phyloP scores from a whole-genome alignment of 192 early-diverging fungal genomes.

The Podila epigama region DNA sequence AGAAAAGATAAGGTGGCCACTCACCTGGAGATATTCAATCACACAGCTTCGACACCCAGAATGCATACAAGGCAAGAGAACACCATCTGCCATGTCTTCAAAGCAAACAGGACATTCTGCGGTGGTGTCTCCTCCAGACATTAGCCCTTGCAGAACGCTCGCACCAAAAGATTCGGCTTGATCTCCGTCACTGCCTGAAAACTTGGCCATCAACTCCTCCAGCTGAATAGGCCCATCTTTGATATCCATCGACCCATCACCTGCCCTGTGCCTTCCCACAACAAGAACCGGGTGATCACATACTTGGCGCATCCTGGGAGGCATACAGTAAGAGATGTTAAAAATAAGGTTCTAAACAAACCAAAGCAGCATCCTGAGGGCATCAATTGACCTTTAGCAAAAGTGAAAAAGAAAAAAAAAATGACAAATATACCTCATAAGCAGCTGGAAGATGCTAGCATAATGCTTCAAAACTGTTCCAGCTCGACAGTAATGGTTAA shows the following conservation, averaged over 20 bases:
- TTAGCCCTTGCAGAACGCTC: constrained; percentile 50
- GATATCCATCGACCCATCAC: constrained; percentile 8
- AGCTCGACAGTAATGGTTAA: constrained; percentile 60
- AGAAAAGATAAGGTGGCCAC: not conserved
- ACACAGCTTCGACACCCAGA: constrained; percentile 60
- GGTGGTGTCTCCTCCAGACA: constrained; percentile 25
- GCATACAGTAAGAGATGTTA: not conserved
- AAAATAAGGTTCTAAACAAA: not conserved
- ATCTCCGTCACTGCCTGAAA: constrained; percentile 15
- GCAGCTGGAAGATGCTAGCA: constrained; percentile 70
- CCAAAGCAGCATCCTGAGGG: too few relatives aligned
- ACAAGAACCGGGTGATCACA: constrained; percentile 71
- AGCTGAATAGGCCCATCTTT: constrained; percentile 49
- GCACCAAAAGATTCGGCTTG: constrained; percentile 38
- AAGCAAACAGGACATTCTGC: constrained; percentile 65
- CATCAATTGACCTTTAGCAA: too few relatives aligned
- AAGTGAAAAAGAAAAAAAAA: not conserved
- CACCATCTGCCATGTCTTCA: constrained; percentile 55
- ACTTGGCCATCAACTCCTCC: constrained; percentile 53
- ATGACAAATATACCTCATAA: constrained; percentile 50
- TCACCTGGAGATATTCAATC: constrained; percentile 59
- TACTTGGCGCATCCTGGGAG: constrained; percentile 74
- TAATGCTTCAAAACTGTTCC: constrained; percentile 76
- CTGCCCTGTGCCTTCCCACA: constrained; percentile 25
- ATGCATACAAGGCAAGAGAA: constrained; percentile 66